Conservation (phyloP, 2,329 filamentous ascomycete species). For the Huntiella moniliformis region DNA sequence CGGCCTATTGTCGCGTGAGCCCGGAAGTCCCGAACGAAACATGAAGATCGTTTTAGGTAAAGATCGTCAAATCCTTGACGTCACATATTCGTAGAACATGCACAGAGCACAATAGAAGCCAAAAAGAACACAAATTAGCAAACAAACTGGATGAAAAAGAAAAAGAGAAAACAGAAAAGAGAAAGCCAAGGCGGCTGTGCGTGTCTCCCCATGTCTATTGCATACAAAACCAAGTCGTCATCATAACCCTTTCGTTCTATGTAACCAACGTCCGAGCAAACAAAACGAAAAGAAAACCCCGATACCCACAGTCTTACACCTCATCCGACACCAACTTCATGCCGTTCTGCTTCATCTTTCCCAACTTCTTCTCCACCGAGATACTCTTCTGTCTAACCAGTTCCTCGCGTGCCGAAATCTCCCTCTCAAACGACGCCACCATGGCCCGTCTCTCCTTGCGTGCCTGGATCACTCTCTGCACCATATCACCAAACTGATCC, state of each 20-base stretch:
- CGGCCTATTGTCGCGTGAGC: constrained; percentile 14
- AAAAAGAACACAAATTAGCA: no score
- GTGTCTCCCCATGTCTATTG: no score
- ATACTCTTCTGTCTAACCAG: constrained; percentile 33
- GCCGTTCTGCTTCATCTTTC: constrained; percentile 36
- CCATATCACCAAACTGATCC: constrained; percentile 31
- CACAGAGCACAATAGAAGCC: no score
- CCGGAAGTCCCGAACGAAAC: constrained; percentile 29
- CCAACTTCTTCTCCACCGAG: constrained; percentile 34
- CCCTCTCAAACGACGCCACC: constrained; percentile 32
- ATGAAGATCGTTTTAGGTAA: constrained; percentile 42
- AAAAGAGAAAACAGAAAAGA: no score
- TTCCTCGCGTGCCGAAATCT: constrained; percentile 36
- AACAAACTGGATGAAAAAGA: no score
- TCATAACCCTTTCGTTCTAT: background rate
- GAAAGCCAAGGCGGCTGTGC: no score
- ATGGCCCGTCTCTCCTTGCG: constrained; percentile 30
- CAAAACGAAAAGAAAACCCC: background rate
- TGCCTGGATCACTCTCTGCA: constrained; percentile 28
- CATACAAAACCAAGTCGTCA: no score
- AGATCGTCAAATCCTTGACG: constrained; percentile 39
- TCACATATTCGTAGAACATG: background rate
- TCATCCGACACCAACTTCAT: constrained; percentile 29
- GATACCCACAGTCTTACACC: background rate
- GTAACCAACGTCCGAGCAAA: background rate